phyloP scores from a whole-genome alignment of 805 yeast genomes.

The Scheffersomyces lignosus region DNA sequence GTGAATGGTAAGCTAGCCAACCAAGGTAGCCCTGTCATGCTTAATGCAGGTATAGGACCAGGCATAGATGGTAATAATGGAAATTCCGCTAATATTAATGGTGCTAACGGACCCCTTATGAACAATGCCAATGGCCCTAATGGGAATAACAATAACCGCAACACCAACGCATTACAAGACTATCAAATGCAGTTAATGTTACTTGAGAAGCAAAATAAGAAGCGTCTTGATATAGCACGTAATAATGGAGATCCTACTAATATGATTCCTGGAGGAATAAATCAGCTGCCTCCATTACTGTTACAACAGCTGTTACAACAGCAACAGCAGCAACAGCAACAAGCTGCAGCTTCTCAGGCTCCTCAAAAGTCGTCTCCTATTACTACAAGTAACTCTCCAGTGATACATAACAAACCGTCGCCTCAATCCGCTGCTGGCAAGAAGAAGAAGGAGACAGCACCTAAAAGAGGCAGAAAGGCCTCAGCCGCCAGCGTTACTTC shows the following conservation, averaged over 20 bases:
- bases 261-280: slow-evolving; percentile 12
- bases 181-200: slow-evolving; percentile 78
- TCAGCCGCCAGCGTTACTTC: slow-evolving; percentile 15
- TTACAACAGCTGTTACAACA: slow-evolving; percentile 7
- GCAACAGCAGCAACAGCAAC: slow-evolving; percentile 10
- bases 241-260: slow-evolving; percentile 27
- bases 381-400: slow-evolving; percentile 33
- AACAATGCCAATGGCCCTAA: slow-evolving; percentile 2
- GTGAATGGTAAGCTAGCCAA: slow-evolving; percentile 1
- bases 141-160: slow-evolving; percentile 17
- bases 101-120: background rate
- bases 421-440: slow-evolving; percentile 22
- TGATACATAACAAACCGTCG: slow-evolving; percentile 32
- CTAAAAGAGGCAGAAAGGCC: slow-evolving; percentile 35
- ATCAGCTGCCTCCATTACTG: slow-evolving; percentile 12
- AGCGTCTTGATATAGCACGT: slow-evolving; percentile 57
- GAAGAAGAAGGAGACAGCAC: slow-evolving; percentile 31
- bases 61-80: background rate
- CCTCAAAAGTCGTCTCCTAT: slow-evolving; percentile 22
- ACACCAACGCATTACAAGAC: slow-evolving; percentile 67
- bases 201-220: slow-evolving; percentile 74
- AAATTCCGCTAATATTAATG: slow-evolving; percentile 1
- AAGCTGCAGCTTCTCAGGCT: slow-evolving; percentile 3
- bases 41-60: background rate
- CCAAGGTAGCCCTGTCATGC: slow-evolving; percentile 7